phyloP scores from a whole-genome alignment of 2,329 filamentous ascomycete species.

The Albophoma yamanashiensis region DNA sequence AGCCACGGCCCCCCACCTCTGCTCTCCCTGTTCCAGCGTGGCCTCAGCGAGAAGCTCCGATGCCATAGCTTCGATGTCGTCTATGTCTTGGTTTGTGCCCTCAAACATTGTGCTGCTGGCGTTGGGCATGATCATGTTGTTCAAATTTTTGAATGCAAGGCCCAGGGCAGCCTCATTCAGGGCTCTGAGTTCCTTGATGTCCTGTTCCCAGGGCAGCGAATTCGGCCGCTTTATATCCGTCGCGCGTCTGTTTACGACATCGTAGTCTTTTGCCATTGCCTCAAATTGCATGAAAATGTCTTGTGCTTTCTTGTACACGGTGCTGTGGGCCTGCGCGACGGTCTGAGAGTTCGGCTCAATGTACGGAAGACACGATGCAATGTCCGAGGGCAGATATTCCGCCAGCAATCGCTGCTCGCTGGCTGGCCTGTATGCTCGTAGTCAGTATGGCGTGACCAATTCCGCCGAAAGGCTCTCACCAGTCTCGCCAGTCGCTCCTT shows the following conservation, averaged over 20 bases:
- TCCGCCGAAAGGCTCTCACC: not conserved
- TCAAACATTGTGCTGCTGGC: not conserved
- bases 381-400: not conserved
- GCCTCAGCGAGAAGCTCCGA: conserved; percentile 19
- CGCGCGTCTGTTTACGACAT: conserved; percentile 8
- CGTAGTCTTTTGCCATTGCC: conserved; percentile 11
- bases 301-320: not conserved
- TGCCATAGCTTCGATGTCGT: conserved; percentile 21
- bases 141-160: conserved; percentile 13
- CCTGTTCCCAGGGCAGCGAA: conserved; percentile 21
- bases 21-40: conserved; percentile 8
- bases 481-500: not conserved
- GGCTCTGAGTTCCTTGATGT: conserved; percentile 16
- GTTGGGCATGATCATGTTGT: conserved; percentile 16
- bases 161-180: conserved; percentile 15
- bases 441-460: not conserved
- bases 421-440: not conserved
- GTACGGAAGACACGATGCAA: not conserved
- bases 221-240: conserved; percentile 12
- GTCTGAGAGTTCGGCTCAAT: not conserved
- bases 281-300: conserved; percentile 9
- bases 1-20: conserved; percentile 21
- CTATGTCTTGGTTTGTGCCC: conserved; percentile 5
- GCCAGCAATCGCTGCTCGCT: not conserved
- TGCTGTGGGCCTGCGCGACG: not conserved